Percentiles rank a stretch among this genome's conserved stretches.
These are phyloP conservation scores for Coemansia guatemalensis DNA, from an alignment of 192 early-diverging fungal genomes.

Conservation along the genomic window DNA sequence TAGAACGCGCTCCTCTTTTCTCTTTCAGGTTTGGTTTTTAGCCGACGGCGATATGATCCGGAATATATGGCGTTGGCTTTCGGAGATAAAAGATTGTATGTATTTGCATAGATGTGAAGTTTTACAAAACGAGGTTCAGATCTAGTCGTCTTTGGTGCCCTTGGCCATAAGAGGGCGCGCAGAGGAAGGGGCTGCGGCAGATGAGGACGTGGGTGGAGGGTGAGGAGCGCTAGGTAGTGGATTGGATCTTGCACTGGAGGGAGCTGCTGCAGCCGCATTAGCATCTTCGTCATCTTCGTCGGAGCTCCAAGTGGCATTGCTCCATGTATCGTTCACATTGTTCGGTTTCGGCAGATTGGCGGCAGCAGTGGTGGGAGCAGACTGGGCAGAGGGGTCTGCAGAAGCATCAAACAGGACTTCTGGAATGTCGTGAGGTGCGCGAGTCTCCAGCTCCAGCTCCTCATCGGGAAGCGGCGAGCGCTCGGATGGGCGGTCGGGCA, in stretches of 20 bases:
- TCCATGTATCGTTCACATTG: neutral
- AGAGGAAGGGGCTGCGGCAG: neutral
- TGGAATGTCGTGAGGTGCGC: neutral
- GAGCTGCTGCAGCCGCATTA: too few species aligned
- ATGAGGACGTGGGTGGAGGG: neutral
- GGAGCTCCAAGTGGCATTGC: neutral
- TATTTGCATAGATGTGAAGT: neutral
- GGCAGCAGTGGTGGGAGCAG: constrained; percentile 1
- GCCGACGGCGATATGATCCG: neutral
- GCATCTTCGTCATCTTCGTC: neutral
- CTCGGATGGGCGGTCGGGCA: constrained; percentile 34
- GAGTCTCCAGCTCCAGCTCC: constrained; percentile 36
- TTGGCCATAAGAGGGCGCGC: constrained; percentile 10
- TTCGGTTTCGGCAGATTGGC: neutral
- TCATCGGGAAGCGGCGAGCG: constrained; percentile 8
- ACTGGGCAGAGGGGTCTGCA: neutral
- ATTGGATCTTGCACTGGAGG: neutral
- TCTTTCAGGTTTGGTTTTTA: neutral
- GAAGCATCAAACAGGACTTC: constrained; percentile 31
- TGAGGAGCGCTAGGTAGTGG: neutral
- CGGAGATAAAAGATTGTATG: neutral
- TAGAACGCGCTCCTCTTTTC: neutral
- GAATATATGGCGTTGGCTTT: neutral
- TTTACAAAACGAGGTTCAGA: neutral
- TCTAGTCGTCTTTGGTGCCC: constrained; percentile 26